phyloP scores from a whole-genome alignment of 1,284 basidiomycete genomes.

The Flammula alnicola region DNA sequence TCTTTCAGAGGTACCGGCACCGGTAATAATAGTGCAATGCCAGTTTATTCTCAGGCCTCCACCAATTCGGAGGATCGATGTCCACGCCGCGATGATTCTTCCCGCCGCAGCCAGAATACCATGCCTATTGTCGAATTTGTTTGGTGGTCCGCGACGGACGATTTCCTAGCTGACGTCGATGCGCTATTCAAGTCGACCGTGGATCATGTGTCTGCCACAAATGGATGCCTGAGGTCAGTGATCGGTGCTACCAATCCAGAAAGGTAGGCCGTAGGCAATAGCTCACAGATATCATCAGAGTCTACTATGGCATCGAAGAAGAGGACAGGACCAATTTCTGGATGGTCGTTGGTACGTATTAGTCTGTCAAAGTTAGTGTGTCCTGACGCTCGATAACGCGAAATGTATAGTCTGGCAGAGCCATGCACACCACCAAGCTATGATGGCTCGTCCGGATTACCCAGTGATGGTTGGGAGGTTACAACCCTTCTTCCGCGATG shows the following conservation, averaged over 20 bases:
- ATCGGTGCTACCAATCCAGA: not conserved
- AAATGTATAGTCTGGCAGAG: conserved; percentile 35
- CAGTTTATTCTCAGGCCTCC: too few species aligned
- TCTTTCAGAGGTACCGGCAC: too few species aligned
- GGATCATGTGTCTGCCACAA: conserved; percentile 24
- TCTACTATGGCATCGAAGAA: conserved; percentile 29
- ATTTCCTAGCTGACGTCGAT: conserved; percentile 21
- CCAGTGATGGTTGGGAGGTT: conserved; percentile 21
- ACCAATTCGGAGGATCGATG: too few species aligned
- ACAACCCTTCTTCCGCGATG: conserved; percentile 23
- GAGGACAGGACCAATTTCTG: conserved; percentile 28
- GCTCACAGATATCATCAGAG: conserved; percentile 18
- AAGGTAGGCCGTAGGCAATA: not conserved
- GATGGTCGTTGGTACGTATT: conserved; percentile 27
- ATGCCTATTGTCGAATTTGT: conserved; percentile 33
- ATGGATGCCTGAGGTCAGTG: conserved; percentile 28
- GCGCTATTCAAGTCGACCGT: conserved; percentile 25
- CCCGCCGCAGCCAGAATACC: too few species aligned
- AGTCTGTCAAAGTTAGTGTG: too few species aligned
- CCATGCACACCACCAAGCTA: conserved; percentile 29
- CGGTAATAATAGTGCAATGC: too few species aligned
- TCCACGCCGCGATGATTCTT: too few species aligned
- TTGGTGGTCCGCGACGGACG: conserved; percentile 31
- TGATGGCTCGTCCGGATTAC: conserved; percentile 27
- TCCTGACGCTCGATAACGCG: not conserved